These are phyloP conservation scores for Saccharomycopsis capsularis DNA, from an alignment of 805 yeast species.

Conservation along the genomic window DNA sequence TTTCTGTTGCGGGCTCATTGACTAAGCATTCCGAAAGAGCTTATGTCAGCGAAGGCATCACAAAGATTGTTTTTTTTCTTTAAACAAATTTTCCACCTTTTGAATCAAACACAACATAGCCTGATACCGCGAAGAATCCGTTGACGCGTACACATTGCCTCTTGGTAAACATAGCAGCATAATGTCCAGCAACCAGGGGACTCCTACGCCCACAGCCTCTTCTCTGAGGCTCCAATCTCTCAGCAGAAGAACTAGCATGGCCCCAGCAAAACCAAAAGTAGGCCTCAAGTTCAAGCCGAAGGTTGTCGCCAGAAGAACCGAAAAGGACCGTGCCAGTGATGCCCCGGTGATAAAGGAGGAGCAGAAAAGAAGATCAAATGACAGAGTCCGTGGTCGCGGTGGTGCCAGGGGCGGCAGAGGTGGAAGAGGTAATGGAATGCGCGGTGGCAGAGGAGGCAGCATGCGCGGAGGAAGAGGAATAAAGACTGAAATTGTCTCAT, in stretches of 20 bases:
- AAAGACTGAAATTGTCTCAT: slow-evolving; percentile 57
- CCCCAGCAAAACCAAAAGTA: slow-evolving; percentile 34
- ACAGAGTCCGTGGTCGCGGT: slow-evolving; percentile 28
- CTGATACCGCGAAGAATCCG: too few relatives aligned
- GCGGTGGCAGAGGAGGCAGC: slow-evolving; percentile 25
- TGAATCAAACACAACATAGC: too few relatives aligned
- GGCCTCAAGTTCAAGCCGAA: slow-evolving; percentile 78
- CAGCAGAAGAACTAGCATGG: slow-evolving; percentile 4
- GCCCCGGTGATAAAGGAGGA: slow-evolving; percentile 47
- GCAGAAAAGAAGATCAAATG: slow-evolving; percentile 19
- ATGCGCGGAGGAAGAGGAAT: slow-evolving; percentile 28
- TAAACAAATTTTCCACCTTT: too few relatives aligned
- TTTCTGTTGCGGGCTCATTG: too few relatives aligned
- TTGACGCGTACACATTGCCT: too few relatives aligned
- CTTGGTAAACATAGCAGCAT: too few relatives aligned
- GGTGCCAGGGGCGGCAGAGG: slow-evolving; percentile 34
- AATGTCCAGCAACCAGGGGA: too few relatives aligned
- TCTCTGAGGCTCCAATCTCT: slow-evolving; percentile 15
- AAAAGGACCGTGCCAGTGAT: slow-evolving; percentile 65
- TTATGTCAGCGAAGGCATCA: too few relatives aligned
- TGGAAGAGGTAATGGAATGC: slow-evolving; percentile 2
- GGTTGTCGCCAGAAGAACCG: slow-evolving; percentile 73
- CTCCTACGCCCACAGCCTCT: too few relatives aligned
- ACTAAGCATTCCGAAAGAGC: too few relatives aligned
- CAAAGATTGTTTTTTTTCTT: too few relatives aligned